These are phyloP conservation scores for Chaetomium olivaceum DNA, from an alignment of 2,329 filamentous ascomycete genomes.

Conservation along the genomic window DNA sequence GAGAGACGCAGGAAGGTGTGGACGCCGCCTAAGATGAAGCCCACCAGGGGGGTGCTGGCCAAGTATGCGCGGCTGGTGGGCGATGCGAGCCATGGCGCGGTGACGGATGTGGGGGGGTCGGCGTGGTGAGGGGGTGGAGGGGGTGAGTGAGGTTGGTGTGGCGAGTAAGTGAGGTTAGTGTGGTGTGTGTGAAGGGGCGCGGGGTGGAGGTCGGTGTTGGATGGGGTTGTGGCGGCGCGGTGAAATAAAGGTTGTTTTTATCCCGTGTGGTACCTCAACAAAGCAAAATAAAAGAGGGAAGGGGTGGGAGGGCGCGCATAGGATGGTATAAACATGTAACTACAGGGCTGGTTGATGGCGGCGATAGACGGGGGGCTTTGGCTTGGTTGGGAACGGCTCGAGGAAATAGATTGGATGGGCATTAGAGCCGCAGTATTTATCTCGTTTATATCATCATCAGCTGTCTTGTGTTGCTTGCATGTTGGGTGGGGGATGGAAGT, in stretches of 20 bases:
- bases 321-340: background rate
- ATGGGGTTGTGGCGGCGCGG: no score
- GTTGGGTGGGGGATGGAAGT: background rate
- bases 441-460: background rate
- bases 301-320: no score
- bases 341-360: background rate
- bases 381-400: background rate
- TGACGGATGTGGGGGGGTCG: slow-evolving; percentile 65
- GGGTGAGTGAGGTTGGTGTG: no score
- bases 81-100: slow-evolving; percentile 87
- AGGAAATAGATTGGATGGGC: background rate
- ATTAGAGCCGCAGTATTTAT: background rate
- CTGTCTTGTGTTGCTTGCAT: background rate
- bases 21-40: slow-evolving; percentile 67
- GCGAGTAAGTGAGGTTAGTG: no score
- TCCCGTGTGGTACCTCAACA: background rate
- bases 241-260: background rate
- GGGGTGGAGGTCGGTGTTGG: no score
- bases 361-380: background rate
- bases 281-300: background rate
- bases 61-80: slow-evolving; percentile 89
- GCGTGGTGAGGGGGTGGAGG: slow-evolving; percentile 39
- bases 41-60: slow-evolving; percentile 80
- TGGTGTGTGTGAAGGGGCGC: no score
- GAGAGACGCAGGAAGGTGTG: slow-evolving; percentile 59